Evolutionary conservation across 768 basidiomycete genomes (phyloP), one percentile per base, ranked within the genome.

Genomic region (Lactarius evosmus): DNA sequence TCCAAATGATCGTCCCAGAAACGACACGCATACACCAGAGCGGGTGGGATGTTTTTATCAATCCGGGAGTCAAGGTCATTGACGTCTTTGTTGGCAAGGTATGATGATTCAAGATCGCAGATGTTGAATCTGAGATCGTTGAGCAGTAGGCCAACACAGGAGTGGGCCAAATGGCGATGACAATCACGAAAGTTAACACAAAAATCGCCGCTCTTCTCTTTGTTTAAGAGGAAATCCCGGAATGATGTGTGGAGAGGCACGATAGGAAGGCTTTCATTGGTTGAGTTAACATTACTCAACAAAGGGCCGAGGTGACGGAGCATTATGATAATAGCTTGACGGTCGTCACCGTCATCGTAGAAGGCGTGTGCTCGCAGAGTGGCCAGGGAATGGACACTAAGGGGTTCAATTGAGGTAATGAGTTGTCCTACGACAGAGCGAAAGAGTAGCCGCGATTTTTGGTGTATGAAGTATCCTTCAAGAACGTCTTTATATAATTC

Each of bases 361-460:
- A 8, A 2, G 16, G 25, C 12, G 17, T 19, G 22, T 46, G 4
- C 22, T 46, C 44, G 44, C n/a, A 46, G 44, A 25, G 44, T 25
- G 44, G 44, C 25, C 12, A 46, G 22, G 44, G 44, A 46, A 22
- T 5, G 9, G 22, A 46, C 5, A 25, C 22, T 46, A 22, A 46
- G 44, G 5, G 44, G 44, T 46, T 46, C 44, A 11, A 46, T 46
- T 0, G 58, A 27, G n/a, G 58, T 19, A 8, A 58, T 7, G 16
- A 58, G 41, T 12, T 58, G 58, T 44, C 58, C 58, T 19, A 58
- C 5, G n/a, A 49, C 58, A 12, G 22, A 34, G 25, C 58, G 44
- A 29, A 58, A 58, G 19, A 50, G 30, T 49, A 19, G 11, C 30
- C 19, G 38, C 14, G 36, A 2, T 41, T 58, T 8, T 22, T 25